Evolutionary conservation across 2,329 filamentous ascomycete species (phyloP).

Genomic region (Thermoascus crustaceus): DNA sequence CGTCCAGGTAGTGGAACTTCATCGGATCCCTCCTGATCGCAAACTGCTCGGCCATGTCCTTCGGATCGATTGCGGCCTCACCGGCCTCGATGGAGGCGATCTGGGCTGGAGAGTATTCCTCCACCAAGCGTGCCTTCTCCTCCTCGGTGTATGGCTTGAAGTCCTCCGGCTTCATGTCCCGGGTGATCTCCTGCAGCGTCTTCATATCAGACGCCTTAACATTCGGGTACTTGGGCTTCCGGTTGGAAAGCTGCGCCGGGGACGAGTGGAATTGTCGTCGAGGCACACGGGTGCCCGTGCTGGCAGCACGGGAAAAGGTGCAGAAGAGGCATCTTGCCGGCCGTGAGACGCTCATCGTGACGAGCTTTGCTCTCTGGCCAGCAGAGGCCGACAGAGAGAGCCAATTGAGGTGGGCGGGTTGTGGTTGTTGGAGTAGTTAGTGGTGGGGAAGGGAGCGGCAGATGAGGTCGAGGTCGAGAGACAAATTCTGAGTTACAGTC

Average conservation of each 20-base stretch:
- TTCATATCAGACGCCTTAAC: slow-evolving; percentile 29
- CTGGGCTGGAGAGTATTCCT: slow-evolving; percentile 72
- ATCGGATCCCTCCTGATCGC: slow-evolving; percentile 64
- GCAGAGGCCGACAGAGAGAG: slow-evolving; percentile 15
- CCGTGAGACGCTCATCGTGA: slow-evolving; percentile 42
- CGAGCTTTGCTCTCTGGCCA: slow-evolving; percentile 21
- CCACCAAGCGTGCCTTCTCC: slow-evolving; percentile 54
- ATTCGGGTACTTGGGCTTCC: slow-evolving; percentile 33
- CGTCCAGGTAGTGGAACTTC: slow-evolving; percentile 68
- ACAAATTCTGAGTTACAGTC: slow-evolving; percentile 25
- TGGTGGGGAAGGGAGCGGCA: neutral
- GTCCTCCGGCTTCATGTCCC: slow-evolving; percentile 19
- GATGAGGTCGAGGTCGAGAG: slow-evolving; percentile 8
- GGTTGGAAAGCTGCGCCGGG: slow-evolving; percentile 29
- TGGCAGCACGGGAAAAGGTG: slow-evolving; percentile 36
- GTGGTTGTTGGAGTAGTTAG: slow-evolving; percentile 4
- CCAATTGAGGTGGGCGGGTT: slow-evolving; percentile 5
- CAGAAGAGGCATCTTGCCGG: slow-evolving; percentile 45
- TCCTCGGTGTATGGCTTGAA: slow-evolving; percentile 56
- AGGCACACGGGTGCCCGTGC: slow-evolving; percentile 32
- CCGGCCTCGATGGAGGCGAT: slow-evolving; percentile 72
- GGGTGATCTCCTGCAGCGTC: slow-evolving; percentile 13
- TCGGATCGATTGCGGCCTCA: slow-evolving; percentile 64
- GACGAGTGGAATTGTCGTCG: slow-evolving; percentile 44
- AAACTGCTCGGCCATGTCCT: slow-evolving; percentile 67